A percentile compares a stretch with the other conserved stretches of the same genome.
These are phyloP conservation scores for Suhomyces emberorum DNA, from an alignment of 805 yeast species.

Conservation along the genomic window DNA sequence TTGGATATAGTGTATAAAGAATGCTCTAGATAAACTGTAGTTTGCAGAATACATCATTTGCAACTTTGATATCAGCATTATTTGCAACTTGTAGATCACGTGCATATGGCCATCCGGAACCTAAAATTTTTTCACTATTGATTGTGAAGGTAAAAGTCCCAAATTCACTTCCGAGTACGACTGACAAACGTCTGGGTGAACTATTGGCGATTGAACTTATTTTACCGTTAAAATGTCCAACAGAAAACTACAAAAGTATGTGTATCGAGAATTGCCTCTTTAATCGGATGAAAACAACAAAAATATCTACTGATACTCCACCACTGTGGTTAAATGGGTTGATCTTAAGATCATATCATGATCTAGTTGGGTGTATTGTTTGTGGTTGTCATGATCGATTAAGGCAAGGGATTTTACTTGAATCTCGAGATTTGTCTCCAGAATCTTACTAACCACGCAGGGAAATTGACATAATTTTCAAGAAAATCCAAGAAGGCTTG, in stretches of 20 bases:
- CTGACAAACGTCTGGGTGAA: no score
- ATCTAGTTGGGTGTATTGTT: no score
- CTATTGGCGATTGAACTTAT: no score
- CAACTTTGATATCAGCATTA: neutral
- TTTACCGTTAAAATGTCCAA: constrained; percentile 20
- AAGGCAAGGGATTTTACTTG: no score
- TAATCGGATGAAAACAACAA: no score
- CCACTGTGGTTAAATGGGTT: no score
- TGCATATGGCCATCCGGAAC: constrained; percentile 10
- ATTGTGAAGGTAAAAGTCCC: neutral
- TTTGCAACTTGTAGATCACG: constrained; percentile 5
- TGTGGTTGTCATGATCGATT: no score
- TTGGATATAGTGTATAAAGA: neutral
- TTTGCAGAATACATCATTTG: no score
- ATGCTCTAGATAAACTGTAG: neutral
- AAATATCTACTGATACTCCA: no score
- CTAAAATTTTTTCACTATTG: constrained; percentile 11
- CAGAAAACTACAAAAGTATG: constrained; percentile 38
- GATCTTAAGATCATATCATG: no score
- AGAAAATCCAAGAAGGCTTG: constrained; percentile 44
- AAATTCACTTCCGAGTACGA: neutral
- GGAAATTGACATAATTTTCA: constrained; percentile 29
- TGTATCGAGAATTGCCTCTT: no score
- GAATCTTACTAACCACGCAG: constrained; percentile 4
- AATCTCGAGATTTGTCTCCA: no score